Conservation (phyloP, 495 filamentous ascomycete genomes). For the Hypoxylon trugodes region DNA sequence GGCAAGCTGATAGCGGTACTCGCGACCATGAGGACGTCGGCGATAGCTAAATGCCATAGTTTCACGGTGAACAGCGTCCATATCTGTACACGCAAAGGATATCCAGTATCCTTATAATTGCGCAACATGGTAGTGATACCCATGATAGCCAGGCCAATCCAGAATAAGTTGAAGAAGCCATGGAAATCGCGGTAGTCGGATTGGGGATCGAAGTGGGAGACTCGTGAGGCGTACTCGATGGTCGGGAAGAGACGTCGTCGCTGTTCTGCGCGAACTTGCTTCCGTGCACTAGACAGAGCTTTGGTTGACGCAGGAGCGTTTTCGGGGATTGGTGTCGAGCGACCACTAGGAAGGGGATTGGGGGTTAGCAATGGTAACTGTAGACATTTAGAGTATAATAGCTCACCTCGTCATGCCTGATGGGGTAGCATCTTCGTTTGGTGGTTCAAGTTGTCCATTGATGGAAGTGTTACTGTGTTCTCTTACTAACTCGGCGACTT, state of each 20-base stretch:
- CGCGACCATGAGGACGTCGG: conserved; percentile 83
- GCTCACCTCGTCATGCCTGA: conserved; percentile 54
- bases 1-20: conserved; percentile 77
- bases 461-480: conserved; percentile 42
- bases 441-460: conserved; percentile 45
- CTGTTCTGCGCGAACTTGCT: conserved; percentile 82
- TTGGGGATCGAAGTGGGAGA: conserved; percentile 93
- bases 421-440: conserved; percentile 40
- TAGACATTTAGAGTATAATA: no score
- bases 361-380: no score
- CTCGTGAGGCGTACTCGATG: conserved; percentile 88
- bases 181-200: conserved; percentile 94
- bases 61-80: conserved; percentile 88
- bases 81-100: conserved; percentile 80
- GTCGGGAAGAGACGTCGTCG: conserved; percentile 93
- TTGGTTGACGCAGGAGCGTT: conserved; percentile 91
- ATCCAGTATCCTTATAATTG: conserved; percentile 94
- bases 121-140: conserved; percentile 88
- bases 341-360: conserved; percentile 80
- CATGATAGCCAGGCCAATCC: conserved; percentile 97
- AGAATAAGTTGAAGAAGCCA: conserved; percentile 97
- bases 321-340: conserved; percentile 85
- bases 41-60: conserved; percentile 83
- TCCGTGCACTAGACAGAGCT: conserved; percentile 83
- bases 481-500: conserved; percentile 49